Evolutionary conservation across 2,329 filamentous ascomycete species (phyloP), one percentile per base, ranked within the genome.

Genomic region (Neobulgaria alba): DNA sequence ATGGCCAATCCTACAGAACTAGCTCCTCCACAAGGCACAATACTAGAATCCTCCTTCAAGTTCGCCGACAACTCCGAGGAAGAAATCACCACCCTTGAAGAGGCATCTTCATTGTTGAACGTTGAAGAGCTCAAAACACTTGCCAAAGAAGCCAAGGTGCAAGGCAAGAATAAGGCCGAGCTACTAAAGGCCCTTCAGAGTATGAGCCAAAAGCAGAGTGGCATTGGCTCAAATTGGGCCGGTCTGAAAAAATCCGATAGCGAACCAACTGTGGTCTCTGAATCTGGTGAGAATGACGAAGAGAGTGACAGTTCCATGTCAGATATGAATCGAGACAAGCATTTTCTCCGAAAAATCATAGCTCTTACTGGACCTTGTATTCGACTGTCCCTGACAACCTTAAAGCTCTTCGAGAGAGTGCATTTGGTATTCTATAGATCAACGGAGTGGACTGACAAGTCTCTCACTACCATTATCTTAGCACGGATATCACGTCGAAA

Each of bases 361-460:
- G 71, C 72, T 20, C 79, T 80, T 42, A 84, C 85, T 0, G 92
- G 92, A 0, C 78, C 87, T 10, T 95, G 89, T 50, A 81, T 96
- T 46, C 74, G 90, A 29, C 73, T 98, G 10, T 86, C 86, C 1
- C 64, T 81, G 0, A 64, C 75, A 0, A 73, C 81, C 0, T 74
- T 88, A 47, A 86, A 80, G 54, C 72, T 98, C 0, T 98, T 98
- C 55, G 88, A 95, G 61, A 77, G 92, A 18, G 88, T 96, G 1
- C 92, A 96, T 63, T 67, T 98, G 2, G 88, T 98, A 19, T 98
- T 95, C 61, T 96, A 96, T 61, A 75, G 90, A 43, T 95, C 89
- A 8, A 93, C 87, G 0, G 85, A 95, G 59, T 98, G 92, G 92
- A 94, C 89, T 0, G 90, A 96, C 55, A 96, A 95, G 61, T 95